phyloP scores from a whole-genome alignment of 768 basidiomycete genomes.

The Lactarius hatsudake region DNA sequence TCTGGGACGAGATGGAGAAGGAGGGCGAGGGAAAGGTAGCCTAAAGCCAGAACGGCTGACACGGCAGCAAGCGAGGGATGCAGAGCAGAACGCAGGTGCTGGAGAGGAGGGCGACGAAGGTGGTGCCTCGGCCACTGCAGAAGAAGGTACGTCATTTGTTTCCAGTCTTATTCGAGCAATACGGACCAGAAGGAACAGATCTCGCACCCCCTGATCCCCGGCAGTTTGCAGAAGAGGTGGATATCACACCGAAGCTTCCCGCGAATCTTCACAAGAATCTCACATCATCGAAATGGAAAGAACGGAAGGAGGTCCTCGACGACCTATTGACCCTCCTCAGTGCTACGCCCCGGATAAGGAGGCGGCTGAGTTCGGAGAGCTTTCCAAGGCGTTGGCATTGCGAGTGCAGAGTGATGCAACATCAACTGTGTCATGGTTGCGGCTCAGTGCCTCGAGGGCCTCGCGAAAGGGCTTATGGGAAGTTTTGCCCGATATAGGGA shows the following conservation, averaged over 20 bases:
- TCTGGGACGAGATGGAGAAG: slow-evolving; percentile 79
- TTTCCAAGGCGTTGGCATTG: slow-evolving; percentile 71
- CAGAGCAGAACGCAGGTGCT: slow-evolving; percentile 43
- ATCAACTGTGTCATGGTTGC: slow-evolving; percentile 93
- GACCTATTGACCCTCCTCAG: slow-evolving; percentile 71
- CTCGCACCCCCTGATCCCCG: slow-evolving; percentile 67
- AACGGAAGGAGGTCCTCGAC: slow-evolving; percentile 88
- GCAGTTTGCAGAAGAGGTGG: slow-evolving; percentile 74
- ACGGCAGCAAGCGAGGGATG: slow-evolving; percentile 70
- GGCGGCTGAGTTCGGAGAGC: slow-evolving; percentile 69
- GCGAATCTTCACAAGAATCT: slow-evolving; percentile 68
- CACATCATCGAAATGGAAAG: slow-evolving; percentile 96
- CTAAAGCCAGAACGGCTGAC: slow-evolving; percentile 81
- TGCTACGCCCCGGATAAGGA: slow-evolving; percentile 74
- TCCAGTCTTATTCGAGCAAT: slow-evolving; percentile 6
- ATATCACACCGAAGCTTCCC: slow-evolving; percentile 75
- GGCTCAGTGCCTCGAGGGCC: slow-evolving; percentile 76
- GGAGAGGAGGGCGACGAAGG: slow-evolving; percentile 38
- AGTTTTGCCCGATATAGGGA: slow-evolving; percentile 76
- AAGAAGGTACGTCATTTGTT: slow-evolving; percentile 44
- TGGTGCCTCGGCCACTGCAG: slow-evolving; percentile 35
- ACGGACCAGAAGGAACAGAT: slow-evolving; percentile 37
- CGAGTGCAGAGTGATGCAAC: slow-evolving; percentile 86
- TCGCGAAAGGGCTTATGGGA: slow-evolving; percentile 77
- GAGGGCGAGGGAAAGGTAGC: slow-evolving; percentile 81